Evolutionary conservation across 257 asterid genomes (phyloP), one percentile per base, ranked within the genome.

Genomic region (Haberlea rhodopensis): DNA sequence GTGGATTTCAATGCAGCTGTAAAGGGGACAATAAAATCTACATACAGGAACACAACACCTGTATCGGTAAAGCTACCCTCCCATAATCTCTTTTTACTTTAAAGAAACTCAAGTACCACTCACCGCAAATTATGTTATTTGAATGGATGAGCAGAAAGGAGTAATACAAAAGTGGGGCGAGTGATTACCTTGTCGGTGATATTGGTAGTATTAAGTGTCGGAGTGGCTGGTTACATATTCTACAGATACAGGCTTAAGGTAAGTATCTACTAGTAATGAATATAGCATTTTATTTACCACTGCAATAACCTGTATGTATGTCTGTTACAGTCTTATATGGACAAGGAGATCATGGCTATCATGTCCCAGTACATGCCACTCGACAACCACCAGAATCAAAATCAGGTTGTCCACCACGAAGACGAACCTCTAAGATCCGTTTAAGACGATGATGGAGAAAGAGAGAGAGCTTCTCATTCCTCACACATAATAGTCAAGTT

Each of bases 321-420:
- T 61, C 5, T n/a, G n/a, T 34, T 75, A 77, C 84, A 91, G 98
- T 88, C 98, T 22, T 91, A 91, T 71, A 91, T 91, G 98, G 96
- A 91, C 79, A 77, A 95, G 0, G 98, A 91, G 90, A 87, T 91
- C 54, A 91, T 89, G 96, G 98, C 98, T 10, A 89, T 91, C 62
- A 91, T 91, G 98, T 82, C 98, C 0, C 98, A 91, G 73, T 91
- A 91, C 75, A 89, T 91, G 98, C 98, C 98, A 32, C 92, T 91
- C 1, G 96, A 91, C 73, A 83, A 78, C 65, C 85, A 87, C 37
- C 89, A 88, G 65, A 78, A 79, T 71, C 89, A 88, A 63, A 78
- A 79, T 71, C 90, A 75, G 28, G 81, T 83, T 26, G 85, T 74
- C 23, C 95, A 86, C 69, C 91, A 86, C 59, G 95, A 83, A 70